Percentiles rank a stretch among this genome's conserved stretches.
phyloP scores from a whole-genome alignment of 768 basidiomycete genomes.

The Crepidotus variabilis region DNA sequence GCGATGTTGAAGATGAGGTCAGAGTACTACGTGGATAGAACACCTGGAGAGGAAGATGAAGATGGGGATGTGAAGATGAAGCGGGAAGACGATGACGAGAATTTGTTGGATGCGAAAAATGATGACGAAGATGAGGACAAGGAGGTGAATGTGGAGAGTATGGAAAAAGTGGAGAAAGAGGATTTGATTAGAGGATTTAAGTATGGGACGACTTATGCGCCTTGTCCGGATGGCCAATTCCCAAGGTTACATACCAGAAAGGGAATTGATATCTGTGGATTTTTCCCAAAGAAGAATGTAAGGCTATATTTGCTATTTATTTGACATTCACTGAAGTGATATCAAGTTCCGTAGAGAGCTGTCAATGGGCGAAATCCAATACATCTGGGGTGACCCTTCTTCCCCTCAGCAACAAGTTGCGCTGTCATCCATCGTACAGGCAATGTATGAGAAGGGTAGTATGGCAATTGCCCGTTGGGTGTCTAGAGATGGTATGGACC shows the following conservation, averaged over 20 bases:
- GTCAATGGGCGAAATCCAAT: constrained; percentile 81
- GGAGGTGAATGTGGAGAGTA: constrained; percentile 29
- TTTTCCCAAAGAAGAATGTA: constrained; percentile 71
- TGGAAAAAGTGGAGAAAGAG: constrained; percentile 69
- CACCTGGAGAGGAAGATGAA: constrained; percentile 33
- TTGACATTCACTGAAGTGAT: constrained; percentile 1
- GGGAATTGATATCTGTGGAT: constrained; percentile 87
- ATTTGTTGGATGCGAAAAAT: constrained; percentile 17
- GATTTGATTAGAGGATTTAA: constrained; percentile 80
- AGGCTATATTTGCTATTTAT: constrained; percentile 11
- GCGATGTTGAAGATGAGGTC: constrained; percentile 42
- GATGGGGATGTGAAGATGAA: constrained; percentile 40
- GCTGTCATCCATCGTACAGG: constrained; percentile 83
- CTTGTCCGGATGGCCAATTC: constrained; percentile 84
- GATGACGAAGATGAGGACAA: constrained; percentile 23
- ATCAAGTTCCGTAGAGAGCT: constrained; percentile 77
- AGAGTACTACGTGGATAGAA: constrained; percentile 56
- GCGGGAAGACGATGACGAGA: constrained; percentile 28
- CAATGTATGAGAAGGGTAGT: constrained; percentile 63
- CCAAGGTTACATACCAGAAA: constrained; percentile 66
- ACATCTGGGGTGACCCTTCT: constrained; percentile 73
- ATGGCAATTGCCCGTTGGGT: constrained; percentile 87
- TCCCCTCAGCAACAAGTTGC: constrained; percentile 74
- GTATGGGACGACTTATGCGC: constrained; percentile 86
- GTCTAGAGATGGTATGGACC: constrained; percentile 63